These are phyloP conservation scores for Annulohypoxylon maeteangense DNA, from an alignment of 495 filamentous ascomycete genomes.

Conservation along the genomic window DNA sequence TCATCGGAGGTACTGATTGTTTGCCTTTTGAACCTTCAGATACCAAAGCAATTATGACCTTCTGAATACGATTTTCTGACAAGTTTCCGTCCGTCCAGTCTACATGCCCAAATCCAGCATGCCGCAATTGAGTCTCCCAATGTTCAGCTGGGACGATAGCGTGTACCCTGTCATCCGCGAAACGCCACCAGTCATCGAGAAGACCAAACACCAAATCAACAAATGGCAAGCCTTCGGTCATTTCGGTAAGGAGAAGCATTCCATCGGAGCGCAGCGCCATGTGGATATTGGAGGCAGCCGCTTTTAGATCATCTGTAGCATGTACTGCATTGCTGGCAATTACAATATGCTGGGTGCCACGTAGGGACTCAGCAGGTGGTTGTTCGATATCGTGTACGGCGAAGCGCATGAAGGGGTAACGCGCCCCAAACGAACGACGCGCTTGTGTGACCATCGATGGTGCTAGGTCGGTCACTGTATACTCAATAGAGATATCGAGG, in stretches of 20 bases:
- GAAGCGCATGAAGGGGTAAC: conserved; percentile 59
- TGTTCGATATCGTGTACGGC: conserved; percentile 56
- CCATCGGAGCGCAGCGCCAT: conserved; percentile 54
- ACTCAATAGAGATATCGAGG: conserved; percentile 49
- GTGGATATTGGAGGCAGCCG: conserved; percentile 47
- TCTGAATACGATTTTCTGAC: conserved; percentile 54
- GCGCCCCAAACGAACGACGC: conserved; percentile 35
- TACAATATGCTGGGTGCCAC: conserved; percentile 51
- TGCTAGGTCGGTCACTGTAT: conserved; percentile 59
- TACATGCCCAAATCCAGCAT: conserved; percentile 57
- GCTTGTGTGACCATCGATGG: conserved; percentile 56
- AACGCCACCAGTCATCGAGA: conserved; percentile 65
- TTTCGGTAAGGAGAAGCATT: conserved; percentile 57
- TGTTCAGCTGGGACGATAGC: conserved; percentile 47
- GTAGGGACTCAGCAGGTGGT: conserved; percentile 36
- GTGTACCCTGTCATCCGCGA: conserved; percentile 58
- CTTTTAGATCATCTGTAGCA: conserved; percentile 51
- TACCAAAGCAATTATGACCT: conserved; percentile 56
- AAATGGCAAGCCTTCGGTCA: conserved; percentile 52
- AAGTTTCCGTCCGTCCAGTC: conserved; percentile 58
- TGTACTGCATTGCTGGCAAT: conserved; percentile 62
- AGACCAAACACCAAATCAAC: conserved; percentile 62
- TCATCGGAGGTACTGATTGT: not conserved
- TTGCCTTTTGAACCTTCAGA: conserved; percentile 33
- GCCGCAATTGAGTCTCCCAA: conserved; percentile 54